These are phyloP conservation scores for Populus pruinosa DNA, from an alignment of 345 rosid genomes.

Conservation along the genomic window DNA sequence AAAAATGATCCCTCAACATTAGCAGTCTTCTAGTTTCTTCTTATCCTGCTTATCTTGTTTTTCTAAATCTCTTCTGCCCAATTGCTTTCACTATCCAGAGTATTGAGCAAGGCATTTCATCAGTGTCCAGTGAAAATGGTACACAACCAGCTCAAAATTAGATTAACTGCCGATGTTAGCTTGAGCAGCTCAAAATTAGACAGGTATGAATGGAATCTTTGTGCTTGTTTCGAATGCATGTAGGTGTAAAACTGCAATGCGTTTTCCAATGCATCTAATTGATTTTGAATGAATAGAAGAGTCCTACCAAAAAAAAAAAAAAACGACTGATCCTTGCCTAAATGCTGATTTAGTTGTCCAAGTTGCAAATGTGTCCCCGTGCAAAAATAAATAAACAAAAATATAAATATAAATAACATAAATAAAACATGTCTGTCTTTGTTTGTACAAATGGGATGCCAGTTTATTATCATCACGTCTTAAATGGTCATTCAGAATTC, in stretches of 20 bases:
- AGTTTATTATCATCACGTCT: not conserved
- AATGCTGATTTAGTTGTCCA: not conserved
- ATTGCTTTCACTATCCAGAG: slow-evolving; percentile 43
- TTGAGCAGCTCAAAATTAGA: not conserved
- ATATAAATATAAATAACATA: not conserved
- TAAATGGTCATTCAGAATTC: not conserved
- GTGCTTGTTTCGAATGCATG: not conserved
- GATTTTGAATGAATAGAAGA: not conserved
- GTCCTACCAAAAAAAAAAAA: not conserved
- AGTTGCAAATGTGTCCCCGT: not conserved
- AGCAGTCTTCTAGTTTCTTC: slow-evolving; percentile 1
- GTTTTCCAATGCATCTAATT: not conserved
- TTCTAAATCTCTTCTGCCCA: slow-evolving; percentile 1
- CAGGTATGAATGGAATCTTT: slow-evolving; percentile 21
- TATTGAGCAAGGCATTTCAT: slow-evolving; percentile 77
- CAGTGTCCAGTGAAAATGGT: slow-evolving; percentile 32
- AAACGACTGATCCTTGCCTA: not conserved
- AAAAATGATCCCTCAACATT: not conserved
- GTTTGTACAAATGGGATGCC: not conserved
- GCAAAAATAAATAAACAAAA: not conserved
- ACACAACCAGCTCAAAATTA: slow-evolving; percentile 24
- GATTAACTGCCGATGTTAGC: slow-evolving; percentile 17
- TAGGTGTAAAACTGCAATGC: not conserved
- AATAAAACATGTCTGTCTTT: not conserved
- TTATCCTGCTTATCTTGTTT: not conserved